Conservation (phyloP, 169 alveolate species). For the Miamiensis avidus region DNA sequence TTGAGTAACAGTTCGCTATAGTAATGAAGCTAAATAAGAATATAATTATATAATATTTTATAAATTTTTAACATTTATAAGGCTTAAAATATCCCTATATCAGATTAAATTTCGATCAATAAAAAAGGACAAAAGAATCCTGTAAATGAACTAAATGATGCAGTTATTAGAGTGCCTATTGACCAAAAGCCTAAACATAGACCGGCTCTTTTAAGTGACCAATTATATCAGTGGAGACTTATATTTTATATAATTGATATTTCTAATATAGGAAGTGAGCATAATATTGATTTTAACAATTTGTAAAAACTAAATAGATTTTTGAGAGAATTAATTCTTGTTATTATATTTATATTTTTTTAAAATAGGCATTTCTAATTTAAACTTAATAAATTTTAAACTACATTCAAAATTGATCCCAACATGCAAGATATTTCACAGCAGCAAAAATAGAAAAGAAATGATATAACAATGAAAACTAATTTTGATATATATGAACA, state of each 20-base stretch:
- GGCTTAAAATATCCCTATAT: conserved; percentile 51
- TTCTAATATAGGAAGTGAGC: conserved; percentile 36
- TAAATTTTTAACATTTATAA: neutral
- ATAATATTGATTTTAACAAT: conserved; percentile 32
- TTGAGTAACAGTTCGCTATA: conserved; percentile 66
- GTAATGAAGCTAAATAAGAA: neutral
- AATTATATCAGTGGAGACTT: conserved; percentile 62
- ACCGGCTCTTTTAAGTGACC: conserved; percentile 47
- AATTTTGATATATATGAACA: conserved; percentile 24
- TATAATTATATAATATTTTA: too few relatives aligned
- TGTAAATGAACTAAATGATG: conserved; percentile 27
- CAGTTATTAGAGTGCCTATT: conserved; percentile 51
- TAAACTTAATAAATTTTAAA: conserved; percentile 29
- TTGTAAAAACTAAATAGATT: conserved; percentile 26
- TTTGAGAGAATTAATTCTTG: neutral
- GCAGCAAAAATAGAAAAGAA: neutral
- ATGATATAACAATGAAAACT: neutral
- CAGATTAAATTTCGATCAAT: neutral
- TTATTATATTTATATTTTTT: too few relatives aligned
- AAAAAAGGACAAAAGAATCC: neutral
- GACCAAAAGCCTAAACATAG: conserved; percentile 51
- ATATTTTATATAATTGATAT: conserved; percentile 56
- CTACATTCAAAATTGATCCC: conserved; percentile 29
- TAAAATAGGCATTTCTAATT: conserved; percentile 4
- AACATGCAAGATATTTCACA: conserved; percentile 4